Percentiles rank a stretch among this genome's conserved stretches.
Conservation (phyloP, 108 stramenopile species). For the Pseudonitzschia multistriata region DNA sequence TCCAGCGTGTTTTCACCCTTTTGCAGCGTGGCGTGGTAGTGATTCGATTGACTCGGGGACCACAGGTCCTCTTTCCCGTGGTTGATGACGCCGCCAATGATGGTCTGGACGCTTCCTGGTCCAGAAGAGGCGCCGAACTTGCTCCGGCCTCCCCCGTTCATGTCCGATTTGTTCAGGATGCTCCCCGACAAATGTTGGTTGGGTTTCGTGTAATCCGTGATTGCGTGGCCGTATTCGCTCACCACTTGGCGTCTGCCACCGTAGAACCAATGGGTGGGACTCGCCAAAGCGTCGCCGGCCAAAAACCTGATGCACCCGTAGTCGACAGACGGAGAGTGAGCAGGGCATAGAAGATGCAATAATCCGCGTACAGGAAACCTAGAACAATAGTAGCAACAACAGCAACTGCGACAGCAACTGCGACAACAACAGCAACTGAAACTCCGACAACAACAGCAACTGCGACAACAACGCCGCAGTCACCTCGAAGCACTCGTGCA, state of each 20-base stretch:
- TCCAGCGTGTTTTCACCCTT: constrained; percentile 87
- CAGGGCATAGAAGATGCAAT: background rate
- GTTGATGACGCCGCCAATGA: constrained; percentile 88
- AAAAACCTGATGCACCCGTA: constrained; percentile 25
- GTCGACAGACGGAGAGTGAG: constrained; percentile 30
- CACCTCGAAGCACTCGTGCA: background rate
- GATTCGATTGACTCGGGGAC: constrained; percentile 63
- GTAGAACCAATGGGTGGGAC: constrained; percentile 88
- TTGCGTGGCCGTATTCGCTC: constrained; percentile 57
- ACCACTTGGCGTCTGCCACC: constrained; percentile 68
- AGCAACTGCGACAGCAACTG: too few relatives aligned
- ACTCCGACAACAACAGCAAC: too few relatives aligned
- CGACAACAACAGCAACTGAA: too few relatives aligned
- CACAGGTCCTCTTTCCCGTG: constrained; percentile 82
- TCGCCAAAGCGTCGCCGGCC: constrained; percentile 76
- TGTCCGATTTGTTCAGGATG: constrained; percentile 80
- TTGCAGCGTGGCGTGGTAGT: constrained; percentile 82
- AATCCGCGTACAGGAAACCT: background rate
- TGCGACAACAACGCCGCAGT: too few relatives aligned
- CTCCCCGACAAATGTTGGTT: constrained; percentile 49
- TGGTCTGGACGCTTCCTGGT: constrained; percentile 28
- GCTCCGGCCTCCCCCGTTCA: constrained; percentile 76
- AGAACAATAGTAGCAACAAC: background rate
- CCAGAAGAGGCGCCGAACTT: too few relatives aligned
- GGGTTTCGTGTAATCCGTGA: constrained; percentile 68